Evolutionary conservation across 441 rosid genomes (phyloP), one percentile per base, ranked within the genome.

Genomic region (Gossypium aridum): DNA sequence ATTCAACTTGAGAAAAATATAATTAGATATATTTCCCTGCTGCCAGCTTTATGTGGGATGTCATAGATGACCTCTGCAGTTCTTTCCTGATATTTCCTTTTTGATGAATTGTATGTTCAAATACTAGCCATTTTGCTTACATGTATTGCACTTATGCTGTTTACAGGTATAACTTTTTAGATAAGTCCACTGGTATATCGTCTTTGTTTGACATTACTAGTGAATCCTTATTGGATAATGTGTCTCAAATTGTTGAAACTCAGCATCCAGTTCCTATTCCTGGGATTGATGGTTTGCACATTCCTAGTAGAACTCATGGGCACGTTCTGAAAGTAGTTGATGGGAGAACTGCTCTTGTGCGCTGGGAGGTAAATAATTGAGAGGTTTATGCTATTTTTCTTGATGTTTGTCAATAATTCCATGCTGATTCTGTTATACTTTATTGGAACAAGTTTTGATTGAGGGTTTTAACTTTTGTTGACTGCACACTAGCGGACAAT

Each of bases 151-250:
- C 63, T 83, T 56, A 39, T 76, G 56, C 76, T 80, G 70, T 61
- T 43, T 66, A 78, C 96, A 96, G 99, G 89, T 96, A 85, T 83
- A 93, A 85, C 80, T 96, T 91, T 83, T 85, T 96, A 83, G 91
- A 92, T 81, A 93, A 87, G 82, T 93, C 96, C 69, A 89, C 91
- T 12, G 99, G 99, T 70, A 70, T 93, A 81, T 90, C 98, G 31
- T 84, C 97, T 59, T 80, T 88, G 81, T 88, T 90, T 84, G 93
- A 96, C 85, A 77, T 89, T 79, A 82, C 85, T 37, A 82, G 81
- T 57, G 91, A 80, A 71, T 85, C 91, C 74, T 71, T 83, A 82
- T 75, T 82, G 61, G 96, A 87, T 82, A 81, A 72, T 72, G 73
- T 64, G 75, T 85, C 87, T 64, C 93, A 91, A 71, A 80, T 85